Conservation (phyloP, 495 filamentous ascomycete species). For the Talaromyces nanjingensis region DNA sequence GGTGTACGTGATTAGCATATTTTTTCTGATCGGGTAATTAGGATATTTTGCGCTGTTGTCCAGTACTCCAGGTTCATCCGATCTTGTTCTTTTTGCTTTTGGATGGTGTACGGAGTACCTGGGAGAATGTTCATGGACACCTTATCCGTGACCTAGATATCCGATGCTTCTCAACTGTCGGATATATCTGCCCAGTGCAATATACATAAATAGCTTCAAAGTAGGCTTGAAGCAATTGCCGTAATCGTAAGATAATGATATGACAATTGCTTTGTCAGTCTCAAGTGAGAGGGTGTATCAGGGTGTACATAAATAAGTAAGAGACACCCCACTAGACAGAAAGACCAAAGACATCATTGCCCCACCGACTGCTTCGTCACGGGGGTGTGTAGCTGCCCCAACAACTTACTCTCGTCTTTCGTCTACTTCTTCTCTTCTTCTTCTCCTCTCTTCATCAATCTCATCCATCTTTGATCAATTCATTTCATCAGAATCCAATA, state of each 20-base stretch:
- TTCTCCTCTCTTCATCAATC: conserved; percentile 4
- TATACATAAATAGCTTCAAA: too few species aligned
- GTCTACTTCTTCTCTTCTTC: conserved; percentile 2
- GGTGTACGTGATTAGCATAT: background rate
- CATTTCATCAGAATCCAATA: conserved; percentile 2
- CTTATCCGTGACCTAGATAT: background rate
- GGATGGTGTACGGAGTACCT: background rate
- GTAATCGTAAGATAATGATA: background rate
- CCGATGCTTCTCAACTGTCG: background rate
- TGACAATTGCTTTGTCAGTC: background rate
- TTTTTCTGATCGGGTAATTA: background rate
- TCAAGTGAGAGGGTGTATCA: too few species aligned
- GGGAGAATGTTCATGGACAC: too few species aligned
- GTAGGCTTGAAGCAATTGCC: background rate
- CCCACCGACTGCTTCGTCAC: conserved; percentile 1
- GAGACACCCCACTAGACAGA: background rate
- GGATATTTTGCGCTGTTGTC: background rate
- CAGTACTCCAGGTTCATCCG: background rate
- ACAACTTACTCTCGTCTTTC: background rate
- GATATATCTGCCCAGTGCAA: background rate
- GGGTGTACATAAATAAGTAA: background rate
- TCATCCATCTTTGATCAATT: background rate
- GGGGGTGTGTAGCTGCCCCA: background rate
- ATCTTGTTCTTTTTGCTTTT: background rate
- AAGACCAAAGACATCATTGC: background rate